Evolutionary conservation across 441 rosid genomes (phyloP), one percentile per base, ranked within the genome.

Genomic region (Aquilaria agallochum): DNA sequence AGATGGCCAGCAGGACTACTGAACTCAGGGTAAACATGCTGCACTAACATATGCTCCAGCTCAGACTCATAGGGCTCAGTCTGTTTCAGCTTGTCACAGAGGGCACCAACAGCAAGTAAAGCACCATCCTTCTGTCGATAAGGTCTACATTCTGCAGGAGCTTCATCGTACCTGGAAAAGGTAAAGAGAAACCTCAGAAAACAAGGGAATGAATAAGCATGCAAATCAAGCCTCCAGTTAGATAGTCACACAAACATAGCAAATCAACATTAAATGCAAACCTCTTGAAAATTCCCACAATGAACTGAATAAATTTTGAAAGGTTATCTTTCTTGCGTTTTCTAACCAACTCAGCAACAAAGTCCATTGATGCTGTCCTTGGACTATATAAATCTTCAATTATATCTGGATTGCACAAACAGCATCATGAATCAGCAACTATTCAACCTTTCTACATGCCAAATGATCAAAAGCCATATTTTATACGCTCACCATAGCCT

Each of bases 21-120:
- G 72, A 92, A 92, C 78, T 92, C 98, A 56, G 96, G 96, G 74
- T 89, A 89, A 65, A 89, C 98, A 72, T 92, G 98, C 68, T 89
- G 98, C 76, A 92, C 90, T 71, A 92, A 74, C 96, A 92, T 89
- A 50, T 72, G 82, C 81, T 92, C 98, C 70, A 92, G 76, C 74
- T 89, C 93, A 66, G 90, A 76, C 77, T 87, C 89, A 80, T 92
- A 92, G 3, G 96, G 98, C 68, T 92, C 98, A 68, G 79, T 84
- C 76, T 87, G 95, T 81, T 87, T 89, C 71, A 92, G 76, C 69
- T 89, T 89, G 75, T 92, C 98, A 77, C 93, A 92, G 55, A 92
- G 95, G 46, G 98, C 83, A 66, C 98, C 98, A 77, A 89, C 82
- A 63, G 96, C 91, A 64, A 89, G 96, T 57, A 89, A 76, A 56